phyloP scores from a whole-genome alignment of 1,284 basidiomycete genomes.

The Porodaedalea pini region DNA sequence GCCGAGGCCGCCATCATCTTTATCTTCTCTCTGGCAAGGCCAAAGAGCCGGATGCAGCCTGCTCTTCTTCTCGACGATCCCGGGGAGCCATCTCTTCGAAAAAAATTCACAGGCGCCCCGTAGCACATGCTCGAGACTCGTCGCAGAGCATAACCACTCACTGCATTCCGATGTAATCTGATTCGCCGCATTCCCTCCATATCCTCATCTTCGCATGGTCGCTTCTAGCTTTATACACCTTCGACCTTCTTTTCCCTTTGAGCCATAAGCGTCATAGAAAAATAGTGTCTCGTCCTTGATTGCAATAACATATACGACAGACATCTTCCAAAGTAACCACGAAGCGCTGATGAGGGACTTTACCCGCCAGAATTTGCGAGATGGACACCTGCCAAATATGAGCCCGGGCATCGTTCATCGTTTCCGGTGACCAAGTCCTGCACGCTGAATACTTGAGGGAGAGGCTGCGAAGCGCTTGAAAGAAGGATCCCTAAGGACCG shows the following conservation, averaged over 20 bases:
- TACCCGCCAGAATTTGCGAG: background rate
- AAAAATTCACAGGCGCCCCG: background rate
- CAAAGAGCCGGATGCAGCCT: background rate
- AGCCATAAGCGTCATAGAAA: too few species aligned
- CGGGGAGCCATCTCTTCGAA: too few species aligned
- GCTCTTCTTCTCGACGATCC: background rate
- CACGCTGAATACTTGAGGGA: background rate
- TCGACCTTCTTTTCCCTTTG: too few species aligned
- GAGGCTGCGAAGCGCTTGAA: background rate
- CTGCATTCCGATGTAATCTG: background rate
- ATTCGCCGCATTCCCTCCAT: background rate
- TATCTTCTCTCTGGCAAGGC: background rate
- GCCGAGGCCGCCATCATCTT: background rate
- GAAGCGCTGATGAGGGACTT: background rate
- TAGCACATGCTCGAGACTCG: background rate
- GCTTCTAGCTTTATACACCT: too few species aligned
- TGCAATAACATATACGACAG: too few species aligned
- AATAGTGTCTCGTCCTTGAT: too few species aligned
- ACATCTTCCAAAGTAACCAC: too few species aligned
- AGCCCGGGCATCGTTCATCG: background rate
- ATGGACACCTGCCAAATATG: background rate
- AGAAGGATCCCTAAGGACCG: background rate
- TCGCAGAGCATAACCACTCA: background rate
- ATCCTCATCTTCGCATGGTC: background rate
- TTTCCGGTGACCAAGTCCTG: background rate